A percentile compares a stretch with the other conserved stretches of the same genome.
Evolutionary conservation across 1,139 yeast genomes (phyloP).

Genomic region (Yamadazyma dendronema): DNA sequence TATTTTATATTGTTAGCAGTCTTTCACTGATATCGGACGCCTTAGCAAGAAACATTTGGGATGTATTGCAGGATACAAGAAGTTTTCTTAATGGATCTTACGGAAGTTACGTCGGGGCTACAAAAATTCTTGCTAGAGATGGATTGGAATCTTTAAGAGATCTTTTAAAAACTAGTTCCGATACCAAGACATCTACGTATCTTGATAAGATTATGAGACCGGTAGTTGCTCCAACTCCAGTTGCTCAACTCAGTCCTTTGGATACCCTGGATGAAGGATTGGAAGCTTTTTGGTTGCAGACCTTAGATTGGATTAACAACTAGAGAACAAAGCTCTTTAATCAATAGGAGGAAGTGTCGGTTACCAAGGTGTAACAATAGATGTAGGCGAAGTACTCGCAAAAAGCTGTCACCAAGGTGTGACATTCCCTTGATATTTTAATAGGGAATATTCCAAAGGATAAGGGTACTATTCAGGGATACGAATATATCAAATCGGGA

Average conservation of each 20-base stretch:
- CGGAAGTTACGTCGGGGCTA: conserved; percentile 13
- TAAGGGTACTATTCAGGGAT: too few relatives aligned
- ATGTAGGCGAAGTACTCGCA: too few relatives aligned
- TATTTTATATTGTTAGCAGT: conserved; percentile 13
- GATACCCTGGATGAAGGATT: conserved; percentile 7
- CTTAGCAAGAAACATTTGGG: conserved; percentile 12
- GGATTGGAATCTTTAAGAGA: conserved; percentile 11
- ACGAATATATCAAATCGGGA: too few relatives aligned
- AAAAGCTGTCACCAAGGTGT: too few relatives aligned
- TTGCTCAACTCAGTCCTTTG: neutral
- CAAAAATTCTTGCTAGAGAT: conserved; percentile 13
- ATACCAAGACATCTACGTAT: conserved; percentile 6
- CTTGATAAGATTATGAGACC: conserved; percentile 13
- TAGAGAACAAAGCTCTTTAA: too few relatives aligned
- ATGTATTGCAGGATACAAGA: conserved; percentile 11
- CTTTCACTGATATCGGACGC: conserved; percentile 9
- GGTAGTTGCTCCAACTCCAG: conserved; percentile 5
- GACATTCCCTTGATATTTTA: too few relatives aligned
- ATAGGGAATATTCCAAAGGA: too few relatives aligned
- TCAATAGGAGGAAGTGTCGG: too few relatives aligned
- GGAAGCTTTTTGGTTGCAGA: conserved; percentile 13
- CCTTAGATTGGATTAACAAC: conserved; percentile 13
- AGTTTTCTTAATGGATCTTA: conserved; percentile 14
- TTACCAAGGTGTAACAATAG: too few relatives aligned
- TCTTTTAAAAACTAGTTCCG: conserved; percentile 6